phyloP scores from a whole-genome alignment of 805 yeast genomes.

The Torulaspora maleeae region DNA sequence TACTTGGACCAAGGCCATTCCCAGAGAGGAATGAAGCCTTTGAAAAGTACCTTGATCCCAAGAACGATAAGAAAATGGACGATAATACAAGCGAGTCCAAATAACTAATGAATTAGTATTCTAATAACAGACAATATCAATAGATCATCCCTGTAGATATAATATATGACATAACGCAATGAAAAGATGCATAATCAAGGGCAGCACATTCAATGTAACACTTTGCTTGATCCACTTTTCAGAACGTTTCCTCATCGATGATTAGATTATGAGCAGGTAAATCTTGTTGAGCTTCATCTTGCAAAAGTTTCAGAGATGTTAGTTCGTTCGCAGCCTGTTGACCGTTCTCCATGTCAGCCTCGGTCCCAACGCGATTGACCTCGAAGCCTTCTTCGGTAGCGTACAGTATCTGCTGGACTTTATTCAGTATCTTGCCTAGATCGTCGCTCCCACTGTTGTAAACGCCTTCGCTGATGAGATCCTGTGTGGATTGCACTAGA shows the following conservation, averaged over 20 bases:
- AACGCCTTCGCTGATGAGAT: constrained; percentile 44
- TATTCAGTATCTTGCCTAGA: constrained; percentile 44
- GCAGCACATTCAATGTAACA: not conserved
- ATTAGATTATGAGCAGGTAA: constrained; percentile 28
- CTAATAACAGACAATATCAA: constrained; percentile 1
- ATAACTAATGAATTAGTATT: constrained; percentile 3
- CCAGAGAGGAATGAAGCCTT: constrained; percentile 87
- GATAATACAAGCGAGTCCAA: constrained; percentile 15
- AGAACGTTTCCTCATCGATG: constrained; percentile 36
- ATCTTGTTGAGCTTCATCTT: constrained; percentile 7
- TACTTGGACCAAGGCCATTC: constrained; percentile 90
- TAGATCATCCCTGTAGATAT: constrained; percentile 2
- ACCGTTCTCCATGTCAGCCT: not conserved
- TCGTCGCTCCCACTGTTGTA: constrained; percentile 33
- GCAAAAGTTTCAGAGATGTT: not conserved
- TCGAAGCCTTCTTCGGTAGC: constrained; percentile 83
- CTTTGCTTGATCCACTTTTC: not conserved
- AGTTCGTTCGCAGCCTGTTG: not conserved
- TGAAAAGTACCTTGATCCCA: constrained; percentile 69
- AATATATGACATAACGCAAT: constrained; percentile 4
- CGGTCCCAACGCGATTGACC: constrained; percentile 39
- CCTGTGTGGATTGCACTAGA: constrained; percentile 59
- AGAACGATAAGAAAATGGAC: constrained; percentile 11
- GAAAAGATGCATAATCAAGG: not conserved
- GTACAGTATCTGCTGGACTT: constrained; percentile 72